A percentile compares a stretch with the other conserved stretches of the same genome.
Evolutionary conservation across 371 early-diverging fungal species (phyloP).

Genomic region (Actinomucor elegans): DNA sequence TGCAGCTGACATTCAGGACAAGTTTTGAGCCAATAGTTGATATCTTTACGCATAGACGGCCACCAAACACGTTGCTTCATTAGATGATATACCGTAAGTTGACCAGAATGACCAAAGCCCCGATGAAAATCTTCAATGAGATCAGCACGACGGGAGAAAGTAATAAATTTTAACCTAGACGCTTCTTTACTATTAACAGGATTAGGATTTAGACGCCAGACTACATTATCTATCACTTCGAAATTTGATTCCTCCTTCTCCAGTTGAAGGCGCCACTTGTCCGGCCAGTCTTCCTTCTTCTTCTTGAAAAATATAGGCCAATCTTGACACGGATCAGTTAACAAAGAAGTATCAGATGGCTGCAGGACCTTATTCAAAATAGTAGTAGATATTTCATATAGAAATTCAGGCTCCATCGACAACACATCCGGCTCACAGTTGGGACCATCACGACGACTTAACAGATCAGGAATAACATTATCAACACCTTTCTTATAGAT

Average conservation of each 20-base stretch:
- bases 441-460: slow-evolving; percentile 17
- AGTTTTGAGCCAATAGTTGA: not conserved
- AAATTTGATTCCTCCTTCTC: not conserved
- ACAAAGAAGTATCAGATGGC: too few relatives aligned
- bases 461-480: slow-evolving; percentile 22
- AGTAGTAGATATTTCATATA: not conserved
- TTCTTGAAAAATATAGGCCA: not conserved
- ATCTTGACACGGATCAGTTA: too few relatives aligned
- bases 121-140: slow-evolving; percentile 9
- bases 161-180: slow-evolving; percentile 1
- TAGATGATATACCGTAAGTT: not conserved
- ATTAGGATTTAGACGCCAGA: not conserved
- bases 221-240: not conserved
- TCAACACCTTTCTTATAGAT: slow-evolving; percentile 27
- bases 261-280: not conserved
- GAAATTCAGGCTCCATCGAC: slow-evolving; percentile 1
- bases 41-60: slow-evolving; percentile 6
- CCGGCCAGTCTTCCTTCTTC: not conserved
- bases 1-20: slow-evolving; percentile 17
- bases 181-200: not conserved
- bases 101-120: slow-evolving; percentile 15
- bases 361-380: too few relatives aligned
- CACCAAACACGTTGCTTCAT: slow-evolving; percentile 15
- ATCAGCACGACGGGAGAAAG: slow-evolving; percentile 11
- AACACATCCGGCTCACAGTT: not conserved